These are phyloP conservation scores for Apophysomyces ossiformis DNA, from an alignment of 371 early-diverging fungal species.

Conservation along the genomic window DNA sequence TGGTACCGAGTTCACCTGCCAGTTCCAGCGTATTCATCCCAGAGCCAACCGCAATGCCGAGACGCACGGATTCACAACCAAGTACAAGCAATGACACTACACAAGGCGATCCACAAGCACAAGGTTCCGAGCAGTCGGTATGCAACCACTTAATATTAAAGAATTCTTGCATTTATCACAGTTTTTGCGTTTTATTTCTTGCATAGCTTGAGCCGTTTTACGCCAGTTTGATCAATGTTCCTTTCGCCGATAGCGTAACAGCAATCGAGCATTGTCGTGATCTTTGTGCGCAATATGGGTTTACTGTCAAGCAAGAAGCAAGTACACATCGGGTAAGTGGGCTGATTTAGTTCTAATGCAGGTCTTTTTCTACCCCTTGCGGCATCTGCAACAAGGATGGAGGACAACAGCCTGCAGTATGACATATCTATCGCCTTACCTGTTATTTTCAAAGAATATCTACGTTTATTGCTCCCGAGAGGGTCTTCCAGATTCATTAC, in stretches of 20 bases:
- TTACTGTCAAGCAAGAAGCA: slow-evolving; percentile 71
- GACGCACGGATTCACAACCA: slow-evolving; percentile 12
- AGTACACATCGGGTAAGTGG: slow-evolving; percentile 64
- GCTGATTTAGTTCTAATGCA: slow-evolving; percentile 4
- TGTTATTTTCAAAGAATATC: slow-evolving; percentile 48
- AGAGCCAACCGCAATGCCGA: slow-evolving; percentile 6
- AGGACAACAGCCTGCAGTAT: not conserved
- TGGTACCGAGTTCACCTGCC: slow-evolving; percentile 33
- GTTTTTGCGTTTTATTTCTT: not conserved
- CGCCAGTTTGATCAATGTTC: slow-evolving; percentile 38
- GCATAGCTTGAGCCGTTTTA: slow-evolving; percentile 54
- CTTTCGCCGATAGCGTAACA: slow-evolving; percentile 44
- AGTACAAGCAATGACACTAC: slow-evolving; percentile 3
- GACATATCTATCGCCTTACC: not conserved
- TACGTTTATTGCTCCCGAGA: slow-evolving; percentile 70
- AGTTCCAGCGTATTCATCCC: slow-evolving; percentile 14
- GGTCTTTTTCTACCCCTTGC: slow-evolving; percentile 10
- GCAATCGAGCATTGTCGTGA: slow-evolving; percentile 63
- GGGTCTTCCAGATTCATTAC: slow-evolving; percentile 64
- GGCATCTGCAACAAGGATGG: slow-evolving; percentile 10
- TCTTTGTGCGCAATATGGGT: slow-evolving; percentile 62
- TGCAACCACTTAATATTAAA: not conserved
- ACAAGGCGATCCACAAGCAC: slow-evolving; percentile 1
- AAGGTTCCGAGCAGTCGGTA: slow-evolving; percentile 11
- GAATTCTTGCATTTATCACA: slow-evolving; percentile 3